Evolutionary conservation across 441 rosid genomes (phyloP).

Genomic region (Mallotus japonicus): DNA sequence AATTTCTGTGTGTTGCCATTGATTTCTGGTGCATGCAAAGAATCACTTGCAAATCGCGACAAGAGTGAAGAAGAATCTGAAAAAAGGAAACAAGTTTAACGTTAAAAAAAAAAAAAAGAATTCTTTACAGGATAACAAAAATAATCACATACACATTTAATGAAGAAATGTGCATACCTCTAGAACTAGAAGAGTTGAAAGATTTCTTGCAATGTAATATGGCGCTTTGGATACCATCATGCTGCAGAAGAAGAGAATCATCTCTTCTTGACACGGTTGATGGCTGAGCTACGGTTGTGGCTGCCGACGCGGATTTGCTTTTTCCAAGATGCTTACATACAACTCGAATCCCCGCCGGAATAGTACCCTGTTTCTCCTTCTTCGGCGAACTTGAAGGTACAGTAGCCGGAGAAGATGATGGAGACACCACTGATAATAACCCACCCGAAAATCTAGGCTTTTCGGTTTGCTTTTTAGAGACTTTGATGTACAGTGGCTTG

Average conservation of each 20-base stretch:
- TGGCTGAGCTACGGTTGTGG: constrained; percentile 6
- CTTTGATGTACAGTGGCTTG: constrained; percentile 65
- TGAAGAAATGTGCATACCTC: constrained; percentile 41
- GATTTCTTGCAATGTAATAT: constrained; percentile 92
- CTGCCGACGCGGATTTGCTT: constrained; percentile 56
- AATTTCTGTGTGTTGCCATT: constrained; percentile 32
- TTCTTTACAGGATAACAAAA: not conserved
- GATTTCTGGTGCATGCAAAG: constrained; percentile 37
- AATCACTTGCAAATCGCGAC: constrained; percentile 46
- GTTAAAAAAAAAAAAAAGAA: not conserved
- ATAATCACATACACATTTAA: not conserved
- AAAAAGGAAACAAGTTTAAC: not conserved
- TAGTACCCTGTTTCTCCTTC: constrained; percentile 41
- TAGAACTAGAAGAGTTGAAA: constrained; percentile 54
- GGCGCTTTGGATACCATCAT: constrained; percentile 91
- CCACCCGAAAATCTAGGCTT: constrained; percentile 46
- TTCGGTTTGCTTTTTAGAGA: constrained; percentile 56
- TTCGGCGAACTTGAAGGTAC: constrained; percentile 19
- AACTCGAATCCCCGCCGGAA: constrained; percentile 65
- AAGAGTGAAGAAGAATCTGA: constrained; percentile 45
- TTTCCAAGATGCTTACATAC: constrained; percentile 68
- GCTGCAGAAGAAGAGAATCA: constrained; percentile 76
- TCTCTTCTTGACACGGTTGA: constrained; percentile 57
- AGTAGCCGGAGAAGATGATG: constrained; percentile 25
- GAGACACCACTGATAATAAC: constrained; percentile 23